These are phyloP conservation scores for Colletotrichum sp. DNA, from an alignment of 2,329 filamentous ascomycete species.

Conservation along the genomic window DNA sequence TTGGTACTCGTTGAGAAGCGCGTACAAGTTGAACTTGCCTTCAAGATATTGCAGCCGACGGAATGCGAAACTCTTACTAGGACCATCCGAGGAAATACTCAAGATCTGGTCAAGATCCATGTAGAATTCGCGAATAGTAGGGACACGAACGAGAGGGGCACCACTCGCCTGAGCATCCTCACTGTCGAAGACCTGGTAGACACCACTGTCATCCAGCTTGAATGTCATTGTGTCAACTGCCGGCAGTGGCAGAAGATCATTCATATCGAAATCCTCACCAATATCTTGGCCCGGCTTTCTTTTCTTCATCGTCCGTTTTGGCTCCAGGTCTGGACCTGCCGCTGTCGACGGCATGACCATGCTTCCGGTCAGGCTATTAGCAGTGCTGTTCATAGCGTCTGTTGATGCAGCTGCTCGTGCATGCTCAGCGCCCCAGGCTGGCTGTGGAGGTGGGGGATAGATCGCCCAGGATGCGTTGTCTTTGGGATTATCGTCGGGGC, in stretches of 20 bases:
- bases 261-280: conserved; percentile 88
- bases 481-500: conserved; percentile 83
- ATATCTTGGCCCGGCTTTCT: conserved; percentile 90
- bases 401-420: conserved; percentile 31
- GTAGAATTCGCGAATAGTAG: conserved; percentile 93
- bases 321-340: conserved; percentile 31
- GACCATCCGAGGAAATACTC: conserved; percentile 91
- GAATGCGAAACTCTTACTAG: conserved; percentile 96
- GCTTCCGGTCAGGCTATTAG: conserved; percentile 54
- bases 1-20: conserved; percentile 93
- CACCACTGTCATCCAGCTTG: conserved; percentile 79
- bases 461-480: conserved; percentile 84
- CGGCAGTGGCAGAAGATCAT: conserved; percentile 78
- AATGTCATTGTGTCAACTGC: conserved; percentile 74
- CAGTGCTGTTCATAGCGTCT: conserved; percentile 37
- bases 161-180: conserved; percentile 64
- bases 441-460: conserved; percentile 90
- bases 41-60: conserved; percentile 93
- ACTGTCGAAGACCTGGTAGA: conserved; percentile 90
- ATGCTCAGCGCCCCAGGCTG: conserved; percentile 67
- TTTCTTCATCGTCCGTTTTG: conserved; percentile 58
- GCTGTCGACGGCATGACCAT: conserved; percentile 33
- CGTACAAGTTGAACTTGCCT: conserved; percentile 95
- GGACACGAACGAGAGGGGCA: conserved; percentile 80
- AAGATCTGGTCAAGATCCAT: conserved; percentile 90